phyloP scores from a whole-genome alignment of 176 grass and related monocot genomes.

The Bromus sterilis region DNA sequence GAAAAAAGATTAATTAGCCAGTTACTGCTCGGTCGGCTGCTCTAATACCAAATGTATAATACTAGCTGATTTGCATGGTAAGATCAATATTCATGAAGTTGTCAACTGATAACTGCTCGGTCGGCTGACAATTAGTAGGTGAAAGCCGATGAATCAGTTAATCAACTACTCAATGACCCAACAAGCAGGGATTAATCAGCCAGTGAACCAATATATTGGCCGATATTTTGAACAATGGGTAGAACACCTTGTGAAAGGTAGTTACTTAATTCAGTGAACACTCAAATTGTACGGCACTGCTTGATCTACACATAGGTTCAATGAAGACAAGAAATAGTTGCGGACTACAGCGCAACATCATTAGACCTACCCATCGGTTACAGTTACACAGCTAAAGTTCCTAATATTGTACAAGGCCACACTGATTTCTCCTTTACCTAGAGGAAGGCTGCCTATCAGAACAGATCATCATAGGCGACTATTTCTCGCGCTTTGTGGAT shows the following conservation, averaged over 20 bases:
- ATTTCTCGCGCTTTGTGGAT: constrained; percentile 50
- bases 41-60: too few relatives aligned
- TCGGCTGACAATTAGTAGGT: too few relatives aligned
- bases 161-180: too few relatives aligned
- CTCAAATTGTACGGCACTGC: not conserved
- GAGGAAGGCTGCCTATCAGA: constrained; percentile 29
- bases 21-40: too few relatives aligned
- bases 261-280: not conserved
- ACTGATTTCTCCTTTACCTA: not conserved
- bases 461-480: constrained; percentile 86
- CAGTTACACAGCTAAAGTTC: not conserved
- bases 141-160: too few relatives aligned
- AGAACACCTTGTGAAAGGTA: not conserved
- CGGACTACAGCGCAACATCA: not conserved
- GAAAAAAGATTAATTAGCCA: too few relatives aligned
- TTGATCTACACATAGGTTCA: not conserved
- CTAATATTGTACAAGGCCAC: constrained; percentile 11
- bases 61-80: not conserved
- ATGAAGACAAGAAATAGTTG: constrained; percentile 6
- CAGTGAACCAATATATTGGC: too few relatives aligned
- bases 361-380: not conserved
- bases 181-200: too few relatives aligned
- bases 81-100: too few relatives aligned
- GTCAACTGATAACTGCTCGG: too few relatives aligned
- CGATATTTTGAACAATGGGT: too few relatives aligned